Conservation (phyloP, 176 grass and related monocot genomes). For the sorghum (Sorghum bicolor) region Sorghum_bicolor_NCBIv3 NC_012878.2:51073001-51073500, state of each 20-base stretch:
- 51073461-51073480: not conserved
- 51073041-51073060: too few relatives aligned
- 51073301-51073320: not conserved
- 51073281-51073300: conserved; percentile 20
- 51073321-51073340: not conserved
- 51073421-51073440: not conserved
- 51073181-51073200: not conserved
- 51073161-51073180: not conserved
- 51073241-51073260: not conserved
- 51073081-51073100: too few relatives aligned
- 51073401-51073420: not conserved
- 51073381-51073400: not conserved
- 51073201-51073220: not conserved
- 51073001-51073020: too few relatives aligned
- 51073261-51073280: not conserved
- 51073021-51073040: too few relatives aligned
- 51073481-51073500: not conserved
- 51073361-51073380: not conserved
- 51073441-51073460: not conserved
- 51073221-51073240: not conserved
- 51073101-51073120: not conserved
- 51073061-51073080: too few relatives aligned
- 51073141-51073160: not conserved
- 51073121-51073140: too few relatives aligned
- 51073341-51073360: not conserved